These are phyloP conservation scores for Eucalyptus cladocalyx DNA, from an alignment of 345 rosid genomes.

Conservation along the genomic window DNA sequence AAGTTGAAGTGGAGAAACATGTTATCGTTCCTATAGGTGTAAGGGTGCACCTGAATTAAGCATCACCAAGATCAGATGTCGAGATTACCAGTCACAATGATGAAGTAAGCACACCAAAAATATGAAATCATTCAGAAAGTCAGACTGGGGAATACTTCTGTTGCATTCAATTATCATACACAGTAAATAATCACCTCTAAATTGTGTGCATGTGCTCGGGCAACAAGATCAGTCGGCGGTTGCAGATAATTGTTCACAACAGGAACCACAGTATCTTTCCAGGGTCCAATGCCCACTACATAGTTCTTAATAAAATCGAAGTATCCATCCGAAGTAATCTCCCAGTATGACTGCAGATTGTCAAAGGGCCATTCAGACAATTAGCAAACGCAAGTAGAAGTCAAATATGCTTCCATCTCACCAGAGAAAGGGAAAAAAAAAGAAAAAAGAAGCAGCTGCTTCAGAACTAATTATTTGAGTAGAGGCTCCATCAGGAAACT, in stretches of 20 bases:
- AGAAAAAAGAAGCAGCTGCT: not conserved
- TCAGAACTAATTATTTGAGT: not conserved
- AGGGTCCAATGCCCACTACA: conserved; percentile 91
- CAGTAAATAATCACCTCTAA: conserved; percentile 43
- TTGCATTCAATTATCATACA: not conserved
- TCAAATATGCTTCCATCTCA: not conserved
- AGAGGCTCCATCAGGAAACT: not conserved
- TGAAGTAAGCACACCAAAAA: not conserved
- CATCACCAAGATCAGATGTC: not conserved
- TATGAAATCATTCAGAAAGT: not conserved
- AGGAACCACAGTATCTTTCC: conserved; percentile 92
- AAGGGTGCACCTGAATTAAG: conserved; percentile 67
- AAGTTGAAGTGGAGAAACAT: conserved; percentile 44
- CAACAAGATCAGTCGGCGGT: conserved; percentile 77
- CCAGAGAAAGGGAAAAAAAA: not conserved
- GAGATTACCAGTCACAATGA: not conserved
- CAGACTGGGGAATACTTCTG: not conserved
- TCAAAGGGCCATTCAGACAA: not conserved
- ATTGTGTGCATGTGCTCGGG: conserved; percentile 63
- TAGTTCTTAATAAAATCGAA: conserved; percentile 65
- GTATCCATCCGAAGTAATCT: conserved; percentile 75
- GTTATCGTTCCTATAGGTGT: conserved; percentile 75
- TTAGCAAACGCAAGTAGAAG: not conserved
- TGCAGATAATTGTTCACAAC: conserved; percentile 37
- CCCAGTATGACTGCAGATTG: conserved; percentile 68